Conservation (phyloP, 208 protist genomes). For the Crithidia brevicula region DNA sequence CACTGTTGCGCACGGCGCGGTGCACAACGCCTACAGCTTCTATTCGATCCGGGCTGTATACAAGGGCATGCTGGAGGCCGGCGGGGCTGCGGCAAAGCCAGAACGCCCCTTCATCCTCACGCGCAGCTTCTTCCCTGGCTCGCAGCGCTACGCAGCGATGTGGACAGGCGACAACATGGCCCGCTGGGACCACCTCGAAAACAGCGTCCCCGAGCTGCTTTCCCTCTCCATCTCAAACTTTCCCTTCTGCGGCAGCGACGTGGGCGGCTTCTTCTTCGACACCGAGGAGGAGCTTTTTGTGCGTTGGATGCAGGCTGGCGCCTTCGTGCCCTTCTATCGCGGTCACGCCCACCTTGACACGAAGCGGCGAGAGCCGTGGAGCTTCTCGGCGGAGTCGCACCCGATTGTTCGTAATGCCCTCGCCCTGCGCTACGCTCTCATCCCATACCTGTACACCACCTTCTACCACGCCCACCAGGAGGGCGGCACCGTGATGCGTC, state of each 20-base stretch:
- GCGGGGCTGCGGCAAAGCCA: slow-evolving; percentile 20
- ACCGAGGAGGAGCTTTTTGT: slow-evolving; percentile 95
- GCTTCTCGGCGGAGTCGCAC: slow-evolving; percentile 84
- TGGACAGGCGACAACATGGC: slow-evolving; percentile 99
- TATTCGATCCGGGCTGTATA: slow-evolving; percentile 89
- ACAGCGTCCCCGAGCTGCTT: slow-evolving; percentile 96
- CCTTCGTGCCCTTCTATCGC: slow-evolving; percentile 98
- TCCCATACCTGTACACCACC: slow-evolving; percentile 98
- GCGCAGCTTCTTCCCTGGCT: slow-evolving; percentile 98
- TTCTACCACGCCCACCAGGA: slow-evolving; percentile 87
- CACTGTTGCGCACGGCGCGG: slow-evolving; percentile 92
- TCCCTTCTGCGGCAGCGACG: slow-evolving; percentile 96
- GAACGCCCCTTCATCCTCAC: slow-evolving; percentile 98
- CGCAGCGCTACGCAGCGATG: slow-evolving; percentile 96
- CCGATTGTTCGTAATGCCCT: slow-evolving; percentile 73
- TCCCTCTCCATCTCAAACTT: slow-evolving; percentile 96
- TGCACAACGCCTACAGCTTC: slow-evolving; percentile 99
- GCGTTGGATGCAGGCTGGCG: slow-evolving; percentile 97
- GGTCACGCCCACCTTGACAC: slow-evolving; percentile 97
- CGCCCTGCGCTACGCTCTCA: slow-evolving; percentile 92
- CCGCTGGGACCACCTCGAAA: slow-evolving; percentile 95
- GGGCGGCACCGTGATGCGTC: slow-evolving; percentile 93
- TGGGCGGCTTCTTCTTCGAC: slow-evolving; percentile 99
- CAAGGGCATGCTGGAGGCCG: slow-evolving; percentile 86
- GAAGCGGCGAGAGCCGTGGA: slow-evolving; percentile 98